A percentile compares a stretch with the other conserved stretches of the same genome.
phyloP scores from a whole-genome alignment of 768 basidiomycete species.

The Leccinum longicurvipes region DNA sequence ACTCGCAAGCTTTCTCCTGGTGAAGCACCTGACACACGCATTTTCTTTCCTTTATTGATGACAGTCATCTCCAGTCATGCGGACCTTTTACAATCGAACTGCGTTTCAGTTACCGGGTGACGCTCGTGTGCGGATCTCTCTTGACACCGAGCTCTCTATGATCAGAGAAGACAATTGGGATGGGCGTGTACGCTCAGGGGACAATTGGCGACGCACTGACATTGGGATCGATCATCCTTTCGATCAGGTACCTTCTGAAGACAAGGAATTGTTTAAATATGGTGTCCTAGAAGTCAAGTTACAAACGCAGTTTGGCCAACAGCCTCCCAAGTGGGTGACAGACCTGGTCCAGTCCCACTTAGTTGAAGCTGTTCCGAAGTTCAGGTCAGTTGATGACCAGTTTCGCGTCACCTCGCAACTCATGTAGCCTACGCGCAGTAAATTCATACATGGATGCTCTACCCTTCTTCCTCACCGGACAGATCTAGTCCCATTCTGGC shows the following conservation, averaged over 20 bases:
- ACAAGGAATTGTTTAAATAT: conserved; percentile 94
- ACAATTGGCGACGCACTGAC: conserved; percentile 94
- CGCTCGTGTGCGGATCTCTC: conserved; percentile 96
- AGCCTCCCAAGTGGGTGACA: conserved; percentile 94
- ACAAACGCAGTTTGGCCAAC: conserved; percentile 93
- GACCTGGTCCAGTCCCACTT: conserved; percentile 95
- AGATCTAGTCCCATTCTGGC: conserved; percentile 97
- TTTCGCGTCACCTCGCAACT: not conserved
- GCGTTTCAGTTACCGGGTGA: conserved; percentile 99
- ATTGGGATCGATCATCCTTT: conserved; percentile 93
- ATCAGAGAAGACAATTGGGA: conserved; percentile 98
- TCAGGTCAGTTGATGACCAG: conserved; percentile 53
- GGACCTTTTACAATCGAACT: conserved; percentile 97
- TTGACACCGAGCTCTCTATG: conserved; percentile 95
- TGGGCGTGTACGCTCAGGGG: conserved; percentile 64
- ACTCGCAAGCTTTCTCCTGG: conserved; percentile 82
- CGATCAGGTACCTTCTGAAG: conserved; percentile 63
- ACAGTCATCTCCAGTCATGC: conserved; percentile 60
- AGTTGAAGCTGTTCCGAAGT: conserved; percentile 97
- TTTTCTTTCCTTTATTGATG: not conserved
- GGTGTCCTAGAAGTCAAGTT: conserved; percentile 97
- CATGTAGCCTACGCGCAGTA: conserved; percentile 44
- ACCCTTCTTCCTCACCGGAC: conserved; percentile 90
- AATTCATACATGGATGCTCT: conserved; percentile 96
- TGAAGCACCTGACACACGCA: conserved; percentile 31